Evolutionary conservation across 148 eudicot genomes (phyloP).

Genomic region (Silene conica): DNA sequence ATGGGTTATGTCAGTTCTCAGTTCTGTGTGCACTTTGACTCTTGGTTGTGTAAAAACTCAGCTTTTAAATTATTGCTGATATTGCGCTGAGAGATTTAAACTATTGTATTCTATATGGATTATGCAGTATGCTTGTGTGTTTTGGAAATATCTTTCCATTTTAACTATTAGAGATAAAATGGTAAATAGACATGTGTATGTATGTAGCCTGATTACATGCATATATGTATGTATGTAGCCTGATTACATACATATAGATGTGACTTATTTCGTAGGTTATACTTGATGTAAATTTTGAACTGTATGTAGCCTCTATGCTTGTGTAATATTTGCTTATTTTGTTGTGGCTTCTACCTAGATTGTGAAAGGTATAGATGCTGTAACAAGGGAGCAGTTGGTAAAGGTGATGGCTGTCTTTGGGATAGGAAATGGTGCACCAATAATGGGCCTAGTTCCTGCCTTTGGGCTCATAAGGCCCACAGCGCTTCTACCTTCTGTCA

Average conservation of each 20-base stretch:
- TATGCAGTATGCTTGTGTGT: not conserved
- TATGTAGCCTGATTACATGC: not conserved
- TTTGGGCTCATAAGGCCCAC: conserved; percentile 67
- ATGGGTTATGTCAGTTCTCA: not conserved
- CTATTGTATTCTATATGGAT: not conserved
- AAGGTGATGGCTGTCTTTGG: conserved; percentile 57
- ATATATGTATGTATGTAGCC: not conserved
- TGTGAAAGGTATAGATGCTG: conserved; percentile 96
- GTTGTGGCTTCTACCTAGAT: conserved; percentile 41
- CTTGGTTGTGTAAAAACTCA: not conserved
- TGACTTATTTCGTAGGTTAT: not conserved
- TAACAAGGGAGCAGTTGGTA: conserved; percentile 86
- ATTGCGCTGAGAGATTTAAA: not conserved
- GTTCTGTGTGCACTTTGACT: not conserved
- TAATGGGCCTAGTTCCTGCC: conserved; percentile 64
- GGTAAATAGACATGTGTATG: not conserved
- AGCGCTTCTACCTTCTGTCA: conserved; percentile 64
- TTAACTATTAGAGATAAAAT: not conserved
- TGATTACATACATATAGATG: not conserved
- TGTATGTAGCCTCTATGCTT: not conserved
- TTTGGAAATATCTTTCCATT: not conserved
- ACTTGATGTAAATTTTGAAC: not conserved
- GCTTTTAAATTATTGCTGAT: not conserved
- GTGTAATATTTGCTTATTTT: conserved; percentile 2
- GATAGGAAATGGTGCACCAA: conserved; percentile 57